Evolutionary conservation across 1,139 yeast genomes (phyloP).

Genomic region (Spathaspora sp.): DNA sequence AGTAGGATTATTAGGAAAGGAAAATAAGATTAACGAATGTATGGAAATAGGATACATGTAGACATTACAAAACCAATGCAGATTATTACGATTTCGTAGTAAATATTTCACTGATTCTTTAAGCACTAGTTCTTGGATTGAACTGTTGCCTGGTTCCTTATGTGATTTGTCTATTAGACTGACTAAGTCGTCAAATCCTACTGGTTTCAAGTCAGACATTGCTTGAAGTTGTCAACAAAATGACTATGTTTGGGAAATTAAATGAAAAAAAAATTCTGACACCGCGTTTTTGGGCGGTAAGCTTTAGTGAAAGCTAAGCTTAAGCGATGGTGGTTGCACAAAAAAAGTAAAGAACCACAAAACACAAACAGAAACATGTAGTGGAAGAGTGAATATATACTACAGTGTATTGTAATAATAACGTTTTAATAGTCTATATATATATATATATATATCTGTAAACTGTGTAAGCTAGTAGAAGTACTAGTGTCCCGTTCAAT

Average conservation of each 20-base stretch:
- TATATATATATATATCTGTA: too few relatives aligned
- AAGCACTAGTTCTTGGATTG: conserved; percentile 27
- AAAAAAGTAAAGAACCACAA: too few relatives aligned
- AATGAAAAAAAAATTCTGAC: neutral
- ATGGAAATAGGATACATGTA: conserved; percentile 47
- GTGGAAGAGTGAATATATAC: too few relatives aligned
- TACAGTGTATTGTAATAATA: too few relatives aligned
- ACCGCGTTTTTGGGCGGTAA: neutral
- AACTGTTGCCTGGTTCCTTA: conserved; percentile 24
- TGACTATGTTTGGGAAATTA: neutral
- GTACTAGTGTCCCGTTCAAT: neutral
- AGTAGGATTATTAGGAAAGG: conserved; percentile 51
- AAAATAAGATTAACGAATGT: conserved; percentile 57
- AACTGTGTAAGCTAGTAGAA: too few relatives aligned
- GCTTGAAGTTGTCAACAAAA: neutral
- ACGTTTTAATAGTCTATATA: neutral
- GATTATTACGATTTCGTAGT: conserved; percentile 17
- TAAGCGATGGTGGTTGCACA: too few relatives aligned
- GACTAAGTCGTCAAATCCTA: conserved; percentile 26
- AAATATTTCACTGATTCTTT: conserved; percentile 26
- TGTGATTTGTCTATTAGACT: conserved; percentile 23
- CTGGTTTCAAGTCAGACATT: conserved; percentile 17
- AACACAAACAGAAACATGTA: too few relatives aligned
- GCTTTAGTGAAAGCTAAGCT: too few relatives aligned
- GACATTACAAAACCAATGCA: conserved; percentile 60